phyloP scores from a whole-genome alignment of 1,284 basidiomycete genomes.

The Ceratobasidium sp. region DNA sequence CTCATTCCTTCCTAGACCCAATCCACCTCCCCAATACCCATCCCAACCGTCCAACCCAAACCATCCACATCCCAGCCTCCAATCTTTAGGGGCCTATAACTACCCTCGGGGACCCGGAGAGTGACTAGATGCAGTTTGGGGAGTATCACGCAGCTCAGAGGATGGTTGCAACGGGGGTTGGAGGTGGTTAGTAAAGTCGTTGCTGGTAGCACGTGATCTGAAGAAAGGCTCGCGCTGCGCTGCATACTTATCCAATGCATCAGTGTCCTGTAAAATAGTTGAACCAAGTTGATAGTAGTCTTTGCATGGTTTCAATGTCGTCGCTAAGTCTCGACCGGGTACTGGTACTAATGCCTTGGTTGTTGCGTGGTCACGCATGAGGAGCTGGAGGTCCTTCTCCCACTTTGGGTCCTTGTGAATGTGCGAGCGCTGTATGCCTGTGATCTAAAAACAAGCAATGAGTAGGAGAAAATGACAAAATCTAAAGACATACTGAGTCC shows the following conservation, averaged over 20 bases:
- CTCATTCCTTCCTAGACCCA: background rate
- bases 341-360: background rate
- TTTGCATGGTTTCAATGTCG: background rate
- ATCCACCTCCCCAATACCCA: too few relatives aligned
- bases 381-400: background rate
- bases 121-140: background rate
- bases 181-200: background rate
- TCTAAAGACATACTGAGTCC: background rate
- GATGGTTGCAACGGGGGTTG: background rate
- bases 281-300: background rate
- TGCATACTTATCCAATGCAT: background rate
- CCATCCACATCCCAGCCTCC: too few relatives aligned
- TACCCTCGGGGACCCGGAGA: too few relatives aligned
- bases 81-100: too few relatives aligned
- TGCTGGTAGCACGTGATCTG: background rate
- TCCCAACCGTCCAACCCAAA: too few relatives aligned
- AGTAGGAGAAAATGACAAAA: background rate
- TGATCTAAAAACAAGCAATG: background rate
- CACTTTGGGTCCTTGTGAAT: slow-evolving; percentile 4
- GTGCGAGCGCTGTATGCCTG: background rate
- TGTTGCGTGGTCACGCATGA: background rate
- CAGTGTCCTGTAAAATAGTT: background rate
- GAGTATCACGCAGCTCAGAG: background rate
- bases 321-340: background rate
- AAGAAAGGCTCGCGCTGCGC: background rate